Conservation (phyloP, 2,329 filamentous ascomycete species). For the Stagonosporopsis tanaceti region DNA sequence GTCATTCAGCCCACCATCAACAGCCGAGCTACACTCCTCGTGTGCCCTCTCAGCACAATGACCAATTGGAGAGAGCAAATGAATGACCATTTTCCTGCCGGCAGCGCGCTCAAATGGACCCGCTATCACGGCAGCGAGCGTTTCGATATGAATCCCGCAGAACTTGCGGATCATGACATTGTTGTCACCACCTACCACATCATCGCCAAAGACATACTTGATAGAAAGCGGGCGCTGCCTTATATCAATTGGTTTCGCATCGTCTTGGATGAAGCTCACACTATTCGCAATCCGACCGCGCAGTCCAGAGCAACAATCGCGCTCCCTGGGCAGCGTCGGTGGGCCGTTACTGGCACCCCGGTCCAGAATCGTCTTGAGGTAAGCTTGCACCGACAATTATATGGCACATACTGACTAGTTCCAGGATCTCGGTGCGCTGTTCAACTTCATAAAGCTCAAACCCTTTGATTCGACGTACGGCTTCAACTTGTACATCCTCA, state of each 20-base stretch:
- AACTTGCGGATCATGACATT: conserved; percentile 78
- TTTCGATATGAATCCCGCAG: conserved; percentile 64
- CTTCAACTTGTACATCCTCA: conserved; percentile 81
- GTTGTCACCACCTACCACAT: conserved; percentile 95
- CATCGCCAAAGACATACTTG: conserved; percentile 75
- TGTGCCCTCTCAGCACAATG: conserved; percentile 89
- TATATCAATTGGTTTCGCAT: conserved; percentile 92
- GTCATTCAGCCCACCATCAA: conserved; percentile 61
- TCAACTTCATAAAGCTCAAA: conserved; percentile 82
- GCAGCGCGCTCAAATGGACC: conserved; percentile 69
- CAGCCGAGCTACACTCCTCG: conserved; percentile 79
- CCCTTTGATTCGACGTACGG: conserved; percentile 82
- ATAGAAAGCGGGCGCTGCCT: conserved; percentile 71
- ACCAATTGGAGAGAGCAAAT: conserved; percentile 96
- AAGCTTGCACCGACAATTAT: conserved; percentile 45
- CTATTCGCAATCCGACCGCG: conserved; percentile 85
- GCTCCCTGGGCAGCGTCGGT: conserved; percentile 80
- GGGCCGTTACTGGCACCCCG: conserved; percentile 97
- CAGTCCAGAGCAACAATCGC: conserved; percentile 86
- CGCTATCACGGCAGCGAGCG: conserved; percentile 87
- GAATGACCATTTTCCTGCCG: conserved; percentile 75
- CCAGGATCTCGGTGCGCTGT: conserved; percentile 79
- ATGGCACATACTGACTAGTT: conserved; percentile 6
- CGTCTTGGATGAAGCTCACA: conserved; percentile 92
- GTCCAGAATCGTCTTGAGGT: conserved; percentile 84